Evolutionary conservation across 2,329 filamentous ascomycete species (phyloP), one percentile per base, ranked within the genome.

Genomic region (Aspergillus tubingensis): DNA sequence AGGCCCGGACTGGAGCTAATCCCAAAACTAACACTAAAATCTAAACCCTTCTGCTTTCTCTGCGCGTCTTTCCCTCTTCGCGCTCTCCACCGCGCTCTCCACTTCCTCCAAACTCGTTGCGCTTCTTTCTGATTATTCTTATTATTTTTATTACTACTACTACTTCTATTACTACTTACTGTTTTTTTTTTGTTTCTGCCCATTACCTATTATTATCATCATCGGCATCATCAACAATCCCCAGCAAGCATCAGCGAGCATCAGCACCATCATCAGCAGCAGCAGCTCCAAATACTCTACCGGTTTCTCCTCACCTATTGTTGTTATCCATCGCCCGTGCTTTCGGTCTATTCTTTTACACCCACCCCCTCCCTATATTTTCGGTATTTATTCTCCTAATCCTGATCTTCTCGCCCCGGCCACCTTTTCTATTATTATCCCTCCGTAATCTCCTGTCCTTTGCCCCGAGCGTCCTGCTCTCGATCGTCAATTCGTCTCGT

Each of bases 21-120:
- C 39, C 39, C n/a, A 43, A 43, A 43, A 59, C 53, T 62, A 51
- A 58, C 57, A 39, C 55, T 62, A 51, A 58, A 57, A 39, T 44
- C 19, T 48, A 52, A 57, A 59, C 38, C 25, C 39, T 55, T 60
- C 30, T 54, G 32, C 32, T 36, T 36, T 36, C 32, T 62, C 39
- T 59, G 57, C 19, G 30, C 23, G 15, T 64, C 30, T 55, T 47
- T 52, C 32, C 39, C 49, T 48, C 19, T 36, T 58, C 54, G 38
- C 21, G 21, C 38, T 51, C 38, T 60, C 32, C 39, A 19, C 7
- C 49, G 47, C 50, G 38, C 53, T 44, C 53, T 30, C 25, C 53
- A 44, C 53, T 39, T 38, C 51, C 39, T 55, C 53, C 53, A 55
- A 36, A 43, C 53, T 55, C 52, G 27, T 52, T 50, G 47, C 47